Evolutionary conservation across 441 rosid species (phyloP), one percentile per base, ranked within the genome.

Genomic region (Gossypium schwendimanii): DNA sequence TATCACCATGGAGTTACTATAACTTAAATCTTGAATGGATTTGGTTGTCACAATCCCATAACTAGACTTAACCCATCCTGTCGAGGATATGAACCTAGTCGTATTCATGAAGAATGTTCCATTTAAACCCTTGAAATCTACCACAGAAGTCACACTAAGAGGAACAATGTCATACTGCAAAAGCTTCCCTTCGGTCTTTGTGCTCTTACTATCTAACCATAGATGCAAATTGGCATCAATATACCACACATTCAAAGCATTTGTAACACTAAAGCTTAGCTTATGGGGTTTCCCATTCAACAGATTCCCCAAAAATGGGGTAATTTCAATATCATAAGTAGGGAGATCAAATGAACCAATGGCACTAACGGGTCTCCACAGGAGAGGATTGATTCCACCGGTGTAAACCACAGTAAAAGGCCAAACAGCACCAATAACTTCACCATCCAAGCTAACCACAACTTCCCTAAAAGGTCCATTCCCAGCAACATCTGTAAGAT

Each of bases 381-480:
- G 77, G 0, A 90, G 84, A 44, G 97, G 95, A 80, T 86, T 92
- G 49, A 88, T 73, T 33, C 97, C 97, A 33, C 98, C 98, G 0
- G 98, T 90, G 77, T 78, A 94, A 44, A 92, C 82, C 74, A 94
- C 97, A 20, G 97, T 90, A 69, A 94, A 94, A 24, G 97, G 97
- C 97, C 97, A 92, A 70, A 90, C 63, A 1, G 92, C 90, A 47
- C 98, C 98, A 1, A 90, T 86, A 0, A 82, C 15, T 23, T 61
- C 71, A 0, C 85, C 93, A 58, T 94, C 97, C 23, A 94, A 85
- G 75, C 80, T 85, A 33, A 94, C 86, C 60, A 90, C 73, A 76
- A 89, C 94, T 86, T 94, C 97, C 79, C 97, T 85, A 65, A 94
- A 94, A 68, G 97, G 91, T 60, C 98, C 98, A 79, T 94, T 94